phyloP scores from a whole-genome alignment of 495 filamentous ascomycete genomes.

The Polyplosphaeria fusca region DNA sequence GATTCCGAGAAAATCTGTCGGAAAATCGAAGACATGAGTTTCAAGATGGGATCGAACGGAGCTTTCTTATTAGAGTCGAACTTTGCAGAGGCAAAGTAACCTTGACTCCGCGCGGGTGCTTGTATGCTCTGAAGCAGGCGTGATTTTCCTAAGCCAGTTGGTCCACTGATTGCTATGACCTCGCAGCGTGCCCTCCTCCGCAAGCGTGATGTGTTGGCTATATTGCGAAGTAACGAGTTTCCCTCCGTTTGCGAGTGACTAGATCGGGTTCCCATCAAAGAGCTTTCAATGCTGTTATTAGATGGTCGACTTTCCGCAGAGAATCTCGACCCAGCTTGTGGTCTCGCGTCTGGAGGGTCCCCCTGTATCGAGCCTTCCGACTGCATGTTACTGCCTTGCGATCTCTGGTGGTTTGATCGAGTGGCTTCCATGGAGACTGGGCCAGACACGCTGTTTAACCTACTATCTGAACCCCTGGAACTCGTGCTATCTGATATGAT shows the following conservation, averaged over 20 bases:
- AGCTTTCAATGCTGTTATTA: constrained; percentile 24
- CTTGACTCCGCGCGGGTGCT: constrained; percentile 64
- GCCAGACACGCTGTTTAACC: constrained; percentile 19
- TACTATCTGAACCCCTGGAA: constrained; percentile 32
- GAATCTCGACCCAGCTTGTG: constrained; percentile 9
- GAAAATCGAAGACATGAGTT: constrained; percentile 75
- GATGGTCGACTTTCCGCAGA: constrained; percentile 15
- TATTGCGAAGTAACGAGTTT: constrained; percentile 39
- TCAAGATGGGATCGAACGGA: constrained; percentile 80
- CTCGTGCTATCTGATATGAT: constrained; percentile 37
- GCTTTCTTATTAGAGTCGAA: constrained; percentile 77
- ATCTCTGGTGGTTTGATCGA: constrained; percentile 21
- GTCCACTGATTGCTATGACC: constrained; percentile 71
- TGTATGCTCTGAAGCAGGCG: constrained; percentile 76
- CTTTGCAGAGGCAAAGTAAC: constrained; percentile 80
- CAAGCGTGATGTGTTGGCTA: constrained; percentile 50
- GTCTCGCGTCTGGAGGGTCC: constrained; percentile 5
- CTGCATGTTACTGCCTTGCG: constrained; percentile 18
- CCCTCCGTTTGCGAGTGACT: constrained; percentile 13
- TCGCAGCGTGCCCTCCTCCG: constrained; percentile 69
- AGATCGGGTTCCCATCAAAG: constrained; percentile 13
- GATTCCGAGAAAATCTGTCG: constrained; percentile 89
- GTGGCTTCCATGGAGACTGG: constrained; percentile 21
- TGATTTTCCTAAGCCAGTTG: constrained; percentile 78
- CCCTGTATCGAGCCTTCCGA: constrained; percentile 21